Conservation (phyloP, 345 rosid genomes). For the Zanthoxylum bungeanum region DNA sequence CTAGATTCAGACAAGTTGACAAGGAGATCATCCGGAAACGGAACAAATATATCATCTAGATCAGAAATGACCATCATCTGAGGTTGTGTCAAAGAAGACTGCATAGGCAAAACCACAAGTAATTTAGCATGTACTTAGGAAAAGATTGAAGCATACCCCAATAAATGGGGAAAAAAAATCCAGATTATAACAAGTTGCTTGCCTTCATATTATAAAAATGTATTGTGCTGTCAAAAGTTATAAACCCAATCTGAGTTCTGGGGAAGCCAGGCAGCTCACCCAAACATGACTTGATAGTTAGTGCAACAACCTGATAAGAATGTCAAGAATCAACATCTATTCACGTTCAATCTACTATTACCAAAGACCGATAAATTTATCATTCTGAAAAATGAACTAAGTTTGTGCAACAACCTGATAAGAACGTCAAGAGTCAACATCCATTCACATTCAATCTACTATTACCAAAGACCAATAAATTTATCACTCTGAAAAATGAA, state of each 20-base stretch:
- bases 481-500: not conserved
- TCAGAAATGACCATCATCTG: constrained; percentile 99
- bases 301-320: constrained; percentile 73
- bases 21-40: constrained; percentile 96
- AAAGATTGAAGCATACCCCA: not conserved
- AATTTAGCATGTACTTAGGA: constrained; percentile 9
- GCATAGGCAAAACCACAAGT: constrained; percentile 32
- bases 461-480: not conserved
- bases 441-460: not conserved
- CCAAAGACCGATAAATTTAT: not conserved
- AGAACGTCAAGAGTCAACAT: constrained; percentile 3
- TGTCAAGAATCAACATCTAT: constrained; percentile 3
- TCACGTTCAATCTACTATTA: not conserved
- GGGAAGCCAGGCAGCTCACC: constrained; percentile 95
- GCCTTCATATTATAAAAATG: constrained; percentile 99
- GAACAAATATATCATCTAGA: constrained; percentile 88
- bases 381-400: not conserved
- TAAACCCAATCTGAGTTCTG: constrained; percentile 97
- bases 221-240: constrained; percentile 94
- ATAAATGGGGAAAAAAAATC: constrained; percentile 6
- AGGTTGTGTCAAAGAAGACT: constrained; percentile 97
- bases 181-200: constrained; percentile 28
- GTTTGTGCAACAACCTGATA: constrained; percentile 90
- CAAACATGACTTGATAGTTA: constrained; percentile 89
- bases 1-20: constrained; percentile 98